Conservation (phyloP, 495 filamentous ascomycete species). For the Hapsidospora chrysogenum region DNA sequence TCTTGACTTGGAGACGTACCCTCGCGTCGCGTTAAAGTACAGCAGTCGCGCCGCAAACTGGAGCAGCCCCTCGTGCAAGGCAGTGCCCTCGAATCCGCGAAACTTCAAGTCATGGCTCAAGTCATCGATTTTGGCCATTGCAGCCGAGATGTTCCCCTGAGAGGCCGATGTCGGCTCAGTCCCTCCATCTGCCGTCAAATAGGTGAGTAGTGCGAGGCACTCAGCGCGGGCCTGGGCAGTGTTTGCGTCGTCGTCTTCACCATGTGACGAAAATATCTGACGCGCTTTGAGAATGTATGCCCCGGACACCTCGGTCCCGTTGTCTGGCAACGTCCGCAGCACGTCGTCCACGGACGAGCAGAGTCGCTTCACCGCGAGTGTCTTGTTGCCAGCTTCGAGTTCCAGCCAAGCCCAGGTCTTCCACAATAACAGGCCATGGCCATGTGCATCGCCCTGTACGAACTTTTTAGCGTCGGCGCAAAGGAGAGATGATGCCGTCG, state of each 20-base stretch:
- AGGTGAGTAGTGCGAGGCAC: conserved; percentile 44
- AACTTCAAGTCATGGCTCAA: conserved; percentile 19
- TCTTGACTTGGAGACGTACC: conserved; percentile 13
- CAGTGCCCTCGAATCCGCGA: conserved; percentile 13
- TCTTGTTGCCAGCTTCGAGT: conserved; percentile 27
- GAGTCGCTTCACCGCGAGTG: conserved; percentile 11
- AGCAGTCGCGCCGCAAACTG: conserved; percentile 54
- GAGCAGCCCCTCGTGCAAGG: conserved; percentile 38
- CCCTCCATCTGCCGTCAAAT: conserved; percentile 28
- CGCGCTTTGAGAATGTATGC: conserved; percentile 36
- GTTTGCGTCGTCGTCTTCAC: conserved; percentile 27
- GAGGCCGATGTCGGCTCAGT: conserved; percentile 16
- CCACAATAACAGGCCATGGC: conserved; percentile 42
- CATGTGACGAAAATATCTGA: conserved; percentile 33
- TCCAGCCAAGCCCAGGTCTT: conserved; percentile 58
- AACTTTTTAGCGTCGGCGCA: conserved; percentile 12
- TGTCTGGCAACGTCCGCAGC: background rate
- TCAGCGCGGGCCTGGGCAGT: conserved; percentile 39
- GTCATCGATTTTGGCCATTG: conserved; percentile 20
- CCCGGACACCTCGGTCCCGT: conserved; percentile 9
- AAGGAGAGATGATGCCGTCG: no score
- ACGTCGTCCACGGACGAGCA: conserved; percentile 12
- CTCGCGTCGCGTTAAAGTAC: conserved; percentile 42
- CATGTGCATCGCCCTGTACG: no score
- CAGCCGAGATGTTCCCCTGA: conserved; percentile 33